Evolutionary conservation across 2,329 filamentous ascomycete genomes (phyloP).

Genomic region (Coniochaeta sp.): DNA sequence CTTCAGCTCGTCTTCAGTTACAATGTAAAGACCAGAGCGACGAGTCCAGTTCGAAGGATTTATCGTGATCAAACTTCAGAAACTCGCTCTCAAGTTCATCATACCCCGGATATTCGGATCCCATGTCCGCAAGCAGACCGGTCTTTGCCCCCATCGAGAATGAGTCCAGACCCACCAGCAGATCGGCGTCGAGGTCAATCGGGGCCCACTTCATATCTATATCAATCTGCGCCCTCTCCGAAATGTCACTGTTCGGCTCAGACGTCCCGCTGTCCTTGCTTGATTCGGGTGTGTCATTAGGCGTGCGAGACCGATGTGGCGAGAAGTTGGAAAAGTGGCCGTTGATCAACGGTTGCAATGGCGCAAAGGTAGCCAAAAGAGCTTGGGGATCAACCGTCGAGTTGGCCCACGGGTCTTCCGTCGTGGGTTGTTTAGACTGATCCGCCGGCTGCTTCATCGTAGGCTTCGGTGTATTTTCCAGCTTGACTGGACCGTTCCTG

Average conservation of each 20-base stretch:
- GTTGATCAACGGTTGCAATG: constrained; percentile 31
- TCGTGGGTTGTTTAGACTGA: constrained; percentile 2
- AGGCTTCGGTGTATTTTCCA: constrained; percentile 20
- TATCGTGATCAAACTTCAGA: constrained; percentile 36
- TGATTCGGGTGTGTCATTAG: constrained; percentile 58
- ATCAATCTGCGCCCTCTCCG: constrained; percentile 46
- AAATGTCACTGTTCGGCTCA: constrained; percentile 56
- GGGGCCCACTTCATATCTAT: constrained; percentile 44
- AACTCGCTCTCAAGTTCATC: constrained; percentile 14
- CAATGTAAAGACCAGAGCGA: constrained; percentile 22
- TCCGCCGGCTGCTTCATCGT: constrained; percentile 20
- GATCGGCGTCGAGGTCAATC: constrained; percentile 32
- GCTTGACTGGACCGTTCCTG: constrained; percentile 20
- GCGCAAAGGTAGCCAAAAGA: constrained; percentile 33
- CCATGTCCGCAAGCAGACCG: not conserved
- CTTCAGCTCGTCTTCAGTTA: not conserved
- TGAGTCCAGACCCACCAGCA: constrained; percentile 34
- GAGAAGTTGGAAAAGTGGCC: constrained; percentile 46
- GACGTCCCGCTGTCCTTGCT: constrained; percentile 52
- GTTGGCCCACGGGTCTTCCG: constrained; percentile 21
- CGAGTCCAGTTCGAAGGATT: constrained; percentile 46
- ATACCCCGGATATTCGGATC: constrained; percentile 13
- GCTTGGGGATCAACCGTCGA: constrained; percentile 47
- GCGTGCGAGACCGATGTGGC: constrained; percentile 47
- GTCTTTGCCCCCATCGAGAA: constrained; percentile 19